Evolutionary conservation across 306 rosid genomes (phyloP).

Genomic region (Cicer chorassanicum): DNA sequence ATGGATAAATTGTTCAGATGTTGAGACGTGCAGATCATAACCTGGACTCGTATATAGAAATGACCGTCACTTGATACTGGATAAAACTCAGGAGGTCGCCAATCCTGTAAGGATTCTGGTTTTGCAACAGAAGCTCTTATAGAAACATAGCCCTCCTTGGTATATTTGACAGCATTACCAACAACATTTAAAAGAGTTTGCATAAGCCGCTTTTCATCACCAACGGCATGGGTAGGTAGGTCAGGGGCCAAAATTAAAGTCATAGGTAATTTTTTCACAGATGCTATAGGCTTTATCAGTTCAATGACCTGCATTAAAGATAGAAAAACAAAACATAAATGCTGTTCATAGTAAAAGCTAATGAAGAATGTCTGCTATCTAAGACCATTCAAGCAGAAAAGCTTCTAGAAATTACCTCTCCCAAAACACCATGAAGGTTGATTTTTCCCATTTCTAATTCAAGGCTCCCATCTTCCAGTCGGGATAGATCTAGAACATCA

Average conservation of each 20-base stretch:
- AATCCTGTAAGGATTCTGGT: constrained; percentile 76
- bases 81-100: constrained; percentile 76
- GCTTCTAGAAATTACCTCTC: constrained; percentile 57
- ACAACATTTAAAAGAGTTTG: constrained; percentile 78
- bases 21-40: constrained; percentile 37
- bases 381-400: constrained; percentile 32
- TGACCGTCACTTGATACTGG: constrained; percentile 70
- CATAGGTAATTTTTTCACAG: constrained; percentile 79
- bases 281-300: constrained; percentile 82
- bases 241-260: constrained; percentile 75
- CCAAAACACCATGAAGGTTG: constrained; percentile 78
- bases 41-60: constrained; percentile 81
- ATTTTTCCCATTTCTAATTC: constrained; percentile 71
- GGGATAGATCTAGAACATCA: constrained; percentile 92
- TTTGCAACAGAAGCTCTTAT: constrained; percentile 75
- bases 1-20: constrained; percentile 25
- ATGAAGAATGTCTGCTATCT: constrained; percentile 33
- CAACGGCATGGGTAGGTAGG: constrained; percentile 73
- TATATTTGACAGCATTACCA: constrained; percentile 91
- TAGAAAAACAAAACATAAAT: constrained; percentile 33
- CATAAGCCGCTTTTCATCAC: constrained; percentile 81
- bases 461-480: constrained; percentile 94
- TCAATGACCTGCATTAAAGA: constrained; percentile 58
- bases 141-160: constrained; percentile 82
- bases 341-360: constrained; percentile 1